These are phyloP conservation scores for Cercospora brassicicola DNA, from an alignment of 2,329 filamentous ascomycete species.

Conservation along the genomic window DNA sequence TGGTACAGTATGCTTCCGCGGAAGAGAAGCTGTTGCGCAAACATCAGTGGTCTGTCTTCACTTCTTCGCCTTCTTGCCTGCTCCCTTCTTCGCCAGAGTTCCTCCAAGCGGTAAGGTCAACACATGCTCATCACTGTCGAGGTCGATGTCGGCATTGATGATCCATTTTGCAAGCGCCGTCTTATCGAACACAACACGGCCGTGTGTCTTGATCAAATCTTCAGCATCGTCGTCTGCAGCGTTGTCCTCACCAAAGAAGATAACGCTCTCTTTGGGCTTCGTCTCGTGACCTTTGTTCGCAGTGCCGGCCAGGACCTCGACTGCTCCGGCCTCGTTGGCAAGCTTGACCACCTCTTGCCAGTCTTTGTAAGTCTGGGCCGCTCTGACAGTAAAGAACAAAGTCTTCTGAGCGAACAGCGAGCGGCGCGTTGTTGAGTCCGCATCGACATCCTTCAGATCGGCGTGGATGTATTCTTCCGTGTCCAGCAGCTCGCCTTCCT, in stretches of 20 bases:
- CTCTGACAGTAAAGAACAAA: slow-evolving; percentile 50
- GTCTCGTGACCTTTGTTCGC: slow-evolving; percentile 29
- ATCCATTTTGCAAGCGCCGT: slow-evolving; percentile 48
- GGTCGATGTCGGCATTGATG: slow-evolving; percentile 45
- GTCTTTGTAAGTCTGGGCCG: slow-evolving; percentile 38
- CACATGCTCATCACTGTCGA: slow-evolving; percentile 44
- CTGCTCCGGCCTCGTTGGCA: slow-evolving; percentile 43
- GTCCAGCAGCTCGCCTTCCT: slow-evolving; percentile 29
- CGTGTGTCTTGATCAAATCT: slow-evolving; percentile 39
- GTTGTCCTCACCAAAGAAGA: slow-evolving; percentile 44
- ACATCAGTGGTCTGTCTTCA: background rate
- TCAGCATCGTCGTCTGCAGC: slow-evolving; percentile 40
- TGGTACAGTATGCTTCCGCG: background rate
- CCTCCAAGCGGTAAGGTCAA: slow-evolving; percentile 13
- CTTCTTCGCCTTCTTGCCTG: slow-evolving; percentile 9
- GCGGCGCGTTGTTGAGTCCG: slow-evolving; percentile 32
- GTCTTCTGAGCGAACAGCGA: slow-evolving; percentile 53
- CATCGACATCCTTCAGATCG: slow-evolving; percentile 32
- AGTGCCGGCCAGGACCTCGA: slow-evolving; percentile 29
- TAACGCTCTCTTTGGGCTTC: slow-evolving; percentile 26
- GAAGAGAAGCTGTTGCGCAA: background rate
- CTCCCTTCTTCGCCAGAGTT: background rate
- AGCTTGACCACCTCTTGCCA: slow-evolving; percentile 46
- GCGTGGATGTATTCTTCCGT: slow-evolving; percentile 10
- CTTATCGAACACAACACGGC: slow-evolving; percentile 43